These are phyloP conservation scores for Euphorbia pulcherrima DNA, from an alignment of 345 rosid genomes.

Conservation along the genomic window DNA sequence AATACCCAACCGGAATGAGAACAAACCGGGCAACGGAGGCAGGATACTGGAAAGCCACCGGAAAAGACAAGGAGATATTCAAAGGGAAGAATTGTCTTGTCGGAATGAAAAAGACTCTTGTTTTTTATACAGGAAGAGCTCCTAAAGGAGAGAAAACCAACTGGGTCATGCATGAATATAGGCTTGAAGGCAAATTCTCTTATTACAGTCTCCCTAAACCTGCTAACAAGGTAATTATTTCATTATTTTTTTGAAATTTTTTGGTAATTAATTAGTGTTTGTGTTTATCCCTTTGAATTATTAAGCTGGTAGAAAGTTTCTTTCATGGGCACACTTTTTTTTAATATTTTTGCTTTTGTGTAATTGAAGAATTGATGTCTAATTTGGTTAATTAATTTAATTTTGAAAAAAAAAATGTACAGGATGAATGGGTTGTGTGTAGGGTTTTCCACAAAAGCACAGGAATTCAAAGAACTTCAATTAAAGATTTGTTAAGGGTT, in stretches of 20 bases:
- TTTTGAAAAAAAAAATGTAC: slow-evolving; percentile 13
- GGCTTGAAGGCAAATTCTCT: slow-evolving; percentile 81
- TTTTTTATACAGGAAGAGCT: slow-evolving; percentile 90
- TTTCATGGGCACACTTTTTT: slow-evolving; percentile 23
- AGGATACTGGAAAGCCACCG: slow-evolving; percentile 98
- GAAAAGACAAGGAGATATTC: slow-evolving; percentile 83
- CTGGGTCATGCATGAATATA: slow-evolving; percentile 96
- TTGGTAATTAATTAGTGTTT: too few relatives aligned
- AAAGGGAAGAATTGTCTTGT: slow-evolving; percentile 62
- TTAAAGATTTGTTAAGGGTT: slow-evolving; percentile 32
- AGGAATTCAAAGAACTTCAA: slow-evolving; percentile 44
- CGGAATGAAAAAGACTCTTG: slow-evolving; percentile 99
- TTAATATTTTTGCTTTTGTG: slow-evolving; percentile 27
- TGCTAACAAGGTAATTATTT: slow-evolving; percentile 53
- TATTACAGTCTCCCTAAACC: slow-evolving; percentile 60
- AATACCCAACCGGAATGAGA: slow-evolving; percentile 97
- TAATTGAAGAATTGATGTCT: slow-evolving; percentile 25
- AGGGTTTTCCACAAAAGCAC: slow-evolving; percentile 85
- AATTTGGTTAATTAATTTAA: too few relatives aligned
- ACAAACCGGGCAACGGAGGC: slow-evolving; percentile 88
- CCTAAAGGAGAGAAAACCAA: slow-evolving; percentile 93
- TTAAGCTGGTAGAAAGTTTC: slow-evolving; percentile 31
- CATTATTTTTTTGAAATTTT: not conserved
- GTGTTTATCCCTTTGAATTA: not conserved
- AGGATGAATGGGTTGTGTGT: slow-evolving; percentile 98